Conservation (phyloP, 176 grass and related monocot species). For the Urochloa ruziziensis region DNA sequence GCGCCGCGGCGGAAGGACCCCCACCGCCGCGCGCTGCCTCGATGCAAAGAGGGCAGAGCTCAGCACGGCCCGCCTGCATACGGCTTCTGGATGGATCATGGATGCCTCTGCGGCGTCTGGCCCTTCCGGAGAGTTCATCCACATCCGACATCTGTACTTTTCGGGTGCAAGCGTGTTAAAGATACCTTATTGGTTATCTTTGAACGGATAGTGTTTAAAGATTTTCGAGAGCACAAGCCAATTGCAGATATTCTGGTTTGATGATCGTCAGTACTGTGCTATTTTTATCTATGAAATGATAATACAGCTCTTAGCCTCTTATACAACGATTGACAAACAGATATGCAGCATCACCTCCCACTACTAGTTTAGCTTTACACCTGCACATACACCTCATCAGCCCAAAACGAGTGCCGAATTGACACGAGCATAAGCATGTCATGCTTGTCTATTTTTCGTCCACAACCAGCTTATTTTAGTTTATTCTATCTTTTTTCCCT, state of each 20-base stretch:
- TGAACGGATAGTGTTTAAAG: too few species aligned
- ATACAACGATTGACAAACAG: too few species aligned
- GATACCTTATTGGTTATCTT: not conserved
- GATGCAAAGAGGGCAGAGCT: constrained; percentile 12
- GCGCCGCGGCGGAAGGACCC: constrained; percentile 1
- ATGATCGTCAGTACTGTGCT: too few species aligned
- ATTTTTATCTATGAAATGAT: too few species aligned
- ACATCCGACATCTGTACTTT: constrained; percentile 13
- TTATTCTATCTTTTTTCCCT: too few species aligned
- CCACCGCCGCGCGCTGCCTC: constrained; percentile 32
- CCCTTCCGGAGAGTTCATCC: constrained; percentile 12
- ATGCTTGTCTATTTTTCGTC: too few species aligned
- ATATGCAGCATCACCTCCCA: not conserved
- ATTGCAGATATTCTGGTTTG: not conserved
- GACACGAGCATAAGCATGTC: too few species aligned
- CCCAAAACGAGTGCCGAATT: too few species aligned
- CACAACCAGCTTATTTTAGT: too few species aligned
- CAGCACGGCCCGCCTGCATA: constrained; percentile 25
- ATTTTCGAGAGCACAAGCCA: not conserved
- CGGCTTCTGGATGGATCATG: constrained; percentile 11
- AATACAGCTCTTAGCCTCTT: too few species aligned
- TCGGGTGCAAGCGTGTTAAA: not conserved
- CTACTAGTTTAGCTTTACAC: not conserved
- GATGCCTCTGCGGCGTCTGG: not conserved
- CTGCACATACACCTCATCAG: too few species aligned